A percentile compares a stretch with the other conserved stretches of the same genome.
phyloP scores from a whole-genome alignment of 2,329 filamentous ascomycete genomes.

The Eurotiales sp. region DNA sequence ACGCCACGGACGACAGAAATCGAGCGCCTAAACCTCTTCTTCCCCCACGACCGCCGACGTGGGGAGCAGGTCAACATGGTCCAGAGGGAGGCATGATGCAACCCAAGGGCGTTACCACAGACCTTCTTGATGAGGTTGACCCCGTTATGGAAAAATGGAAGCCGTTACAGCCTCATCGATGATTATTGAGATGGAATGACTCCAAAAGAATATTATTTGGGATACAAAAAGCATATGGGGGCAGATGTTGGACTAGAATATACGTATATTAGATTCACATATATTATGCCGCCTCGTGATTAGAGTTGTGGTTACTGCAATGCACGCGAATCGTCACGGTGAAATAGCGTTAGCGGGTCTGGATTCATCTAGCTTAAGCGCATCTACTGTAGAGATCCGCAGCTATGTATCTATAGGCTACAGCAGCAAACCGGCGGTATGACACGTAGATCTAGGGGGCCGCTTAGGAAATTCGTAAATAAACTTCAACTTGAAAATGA shows the following conservation, averaged over 20 bases:
- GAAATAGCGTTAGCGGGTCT: background rate
- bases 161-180: constrained; percentile 10
- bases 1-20: background rate
- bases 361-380: too few relatives aligned
- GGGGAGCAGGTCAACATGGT: background rate
- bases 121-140: constrained; percentile 8
- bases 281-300: background rate
- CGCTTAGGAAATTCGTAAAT: background rate
- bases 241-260: background rate
- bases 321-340: background rate
- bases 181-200: background rate
- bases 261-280: background rate
- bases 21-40: constrained; percentile 8
- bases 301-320: background rate
- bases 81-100: background rate
- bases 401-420: too few relatives aligned
- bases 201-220: background rate
- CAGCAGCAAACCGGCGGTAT: too few relatives aligned
- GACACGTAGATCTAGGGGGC: background rate
- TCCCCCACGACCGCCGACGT: constrained; percentile 10
- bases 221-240: background rate
- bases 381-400: too few relatives aligned
- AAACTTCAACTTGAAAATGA: background rate
- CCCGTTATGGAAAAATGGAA: constrained; percentile 12
- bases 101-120: background rate